Evolutionary conservation across 225 moss, liverwort and hornwort genomes (phyloP).

Genomic region (Polytrichum formosum): DNA sequence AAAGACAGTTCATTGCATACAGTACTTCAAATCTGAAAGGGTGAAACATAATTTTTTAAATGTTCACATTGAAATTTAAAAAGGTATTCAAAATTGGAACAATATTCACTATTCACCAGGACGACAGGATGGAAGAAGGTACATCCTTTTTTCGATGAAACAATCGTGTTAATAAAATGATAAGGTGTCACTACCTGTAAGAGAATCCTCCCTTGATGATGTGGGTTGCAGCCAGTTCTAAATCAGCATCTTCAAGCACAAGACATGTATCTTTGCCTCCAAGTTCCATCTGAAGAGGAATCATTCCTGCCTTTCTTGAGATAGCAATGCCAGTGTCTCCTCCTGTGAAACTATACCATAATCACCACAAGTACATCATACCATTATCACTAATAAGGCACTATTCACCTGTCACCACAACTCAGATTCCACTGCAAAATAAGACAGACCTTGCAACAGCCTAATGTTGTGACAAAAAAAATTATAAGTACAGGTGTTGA

Average conservation of each 20-base stretch:
- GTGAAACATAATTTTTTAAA: not conserved
- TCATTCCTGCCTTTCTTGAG: slow-evolving; percentile 82
- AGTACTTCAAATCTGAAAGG: not conserved
- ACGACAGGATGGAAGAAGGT: too few species aligned
- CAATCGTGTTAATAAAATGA: not conserved
- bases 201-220: slow-evolving; percentile 95
- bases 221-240: slow-evolving; percentile 81
- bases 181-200: slow-evolving; percentile 53
- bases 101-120: too few species aligned
- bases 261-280: slow-evolving; percentile 92
- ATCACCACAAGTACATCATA: not conserved
- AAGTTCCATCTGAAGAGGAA: slow-evolving; percentile 95
- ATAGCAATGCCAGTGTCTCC: slow-evolving; percentile 90
- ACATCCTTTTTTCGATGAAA: too few species aligned
- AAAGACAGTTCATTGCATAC: not conserved
- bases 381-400: not conserved
- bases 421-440: not conserved
- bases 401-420: not conserved
- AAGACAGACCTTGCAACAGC: not conserved
- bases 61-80: not conserved
- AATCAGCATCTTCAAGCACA: slow-evolving; percentile 75
- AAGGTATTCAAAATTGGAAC: too few species aligned
- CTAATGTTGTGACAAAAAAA: not conserved
- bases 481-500: not conserved
- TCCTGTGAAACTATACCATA: slow-evolving; percentile 63